These are phyloP conservation scores for Simplicillium sp. DNA, from an alignment of 2,329 filamentous ascomycete genomes.

Conservation along the genomic window DNA sequence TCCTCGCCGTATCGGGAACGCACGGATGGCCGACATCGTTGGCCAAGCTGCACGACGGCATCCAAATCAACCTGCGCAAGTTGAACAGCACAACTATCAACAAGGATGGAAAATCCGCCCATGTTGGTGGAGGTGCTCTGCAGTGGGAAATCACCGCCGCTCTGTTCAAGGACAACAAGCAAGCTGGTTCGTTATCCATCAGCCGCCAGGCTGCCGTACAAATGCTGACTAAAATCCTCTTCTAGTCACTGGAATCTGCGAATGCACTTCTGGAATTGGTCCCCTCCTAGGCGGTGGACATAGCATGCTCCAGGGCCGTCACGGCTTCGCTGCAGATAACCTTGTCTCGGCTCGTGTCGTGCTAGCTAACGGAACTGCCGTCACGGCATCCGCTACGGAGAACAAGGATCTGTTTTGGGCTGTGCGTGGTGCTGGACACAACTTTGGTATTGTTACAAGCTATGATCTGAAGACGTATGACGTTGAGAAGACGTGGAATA, in stretches of 20 bases:
- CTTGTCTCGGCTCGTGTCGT: conserved; percentile 19
- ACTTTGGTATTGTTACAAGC: conserved; percentile 20
- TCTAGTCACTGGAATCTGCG: conserved; percentile 1
- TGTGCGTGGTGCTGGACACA: conserved; percentile 20
- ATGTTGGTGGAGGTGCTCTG: conserved; percentile 5
- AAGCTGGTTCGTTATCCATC: conserved; percentile 1
- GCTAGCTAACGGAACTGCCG: conserved; percentile 16
- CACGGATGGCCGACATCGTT: conserved; percentile 7
- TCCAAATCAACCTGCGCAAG: conserved; percentile 9
- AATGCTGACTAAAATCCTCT: neutral
- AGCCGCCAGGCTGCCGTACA: no score
- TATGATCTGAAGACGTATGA: conserved; percentile 1
- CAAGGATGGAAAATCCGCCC: conserved; percentile 2
- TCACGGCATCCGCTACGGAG: conserved; percentile 25
- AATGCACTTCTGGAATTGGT: conserved; percentile 1
- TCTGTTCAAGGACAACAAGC: conserved; percentile 5
- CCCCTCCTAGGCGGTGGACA: conserved; percentile 1
- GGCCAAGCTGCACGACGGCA: conserved; percentile 2
- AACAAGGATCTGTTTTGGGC: conserved; percentile 25
- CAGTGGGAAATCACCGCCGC: conserved; percentile 5
- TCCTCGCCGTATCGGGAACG: conserved; percentile 7
- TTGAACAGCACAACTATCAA: conserved; percentile 6
- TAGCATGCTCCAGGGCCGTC: conserved; percentile 3
- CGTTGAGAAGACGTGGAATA: neutral
- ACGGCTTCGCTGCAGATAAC: conserved; percentile 11